Percentiles rank a stretch among this genome's conserved stretches.
Evolutionary conservation across 2,329 filamentous ascomycete genomes (phyloP).

Genomic region (Hymenoscyphus fraxineus): DNA sequence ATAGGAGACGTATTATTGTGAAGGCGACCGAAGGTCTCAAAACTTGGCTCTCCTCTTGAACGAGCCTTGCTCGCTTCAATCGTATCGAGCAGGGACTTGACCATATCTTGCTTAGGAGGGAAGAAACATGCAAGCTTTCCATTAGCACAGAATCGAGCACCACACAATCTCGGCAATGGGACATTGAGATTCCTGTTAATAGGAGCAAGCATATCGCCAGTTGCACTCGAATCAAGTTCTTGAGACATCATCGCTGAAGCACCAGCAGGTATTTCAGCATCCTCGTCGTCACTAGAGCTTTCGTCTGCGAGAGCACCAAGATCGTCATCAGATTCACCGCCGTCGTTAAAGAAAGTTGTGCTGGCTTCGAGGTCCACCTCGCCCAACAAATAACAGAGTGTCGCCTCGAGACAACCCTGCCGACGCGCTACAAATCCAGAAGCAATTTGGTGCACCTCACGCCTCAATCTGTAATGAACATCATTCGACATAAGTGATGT

Average conservation of each 20-base stretch:
- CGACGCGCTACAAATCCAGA: constrained; percentile 52
- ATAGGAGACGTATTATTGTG: constrained; percentile 46
- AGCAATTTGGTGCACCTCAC: constrained; percentile 55
- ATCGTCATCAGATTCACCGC: constrained; percentile 55
- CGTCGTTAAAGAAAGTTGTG: constrained; percentile 56
- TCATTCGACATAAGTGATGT: constrained; percentile 58
- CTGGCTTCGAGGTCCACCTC: constrained; percentile 59
- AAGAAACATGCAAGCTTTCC: constrained; percentile 66
- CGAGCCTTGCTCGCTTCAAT: constrained; percentile 44
- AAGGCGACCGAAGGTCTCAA: constrained; percentile 61
- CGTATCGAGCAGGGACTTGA: constrained; percentile 46
- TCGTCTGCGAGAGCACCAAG: constrained; percentile 61
- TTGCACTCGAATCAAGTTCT: constrained; percentile 52
- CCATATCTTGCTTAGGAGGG: constrained; percentile 59
- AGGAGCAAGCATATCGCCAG: constrained; percentile 50
- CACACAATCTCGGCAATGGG: constrained; percentile 55
- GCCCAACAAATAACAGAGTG: constrained; percentile 60
- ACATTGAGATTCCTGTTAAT: constrained; percentile 49
- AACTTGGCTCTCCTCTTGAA: constrained; percentile 49
- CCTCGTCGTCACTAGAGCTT: constrained; percentile 81
- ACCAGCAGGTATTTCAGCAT: constrained; percentile 42
- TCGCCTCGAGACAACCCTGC: constrained; percentile 59
- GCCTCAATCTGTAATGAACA: constrained; percentile 49
- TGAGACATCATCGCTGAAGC: constrained; percentile 55
- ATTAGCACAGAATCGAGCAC: constrained; percentile 58